Conservation (phyloP, 495 filamentous ascomycete species). For the Lepraria neglecta region DNA sequence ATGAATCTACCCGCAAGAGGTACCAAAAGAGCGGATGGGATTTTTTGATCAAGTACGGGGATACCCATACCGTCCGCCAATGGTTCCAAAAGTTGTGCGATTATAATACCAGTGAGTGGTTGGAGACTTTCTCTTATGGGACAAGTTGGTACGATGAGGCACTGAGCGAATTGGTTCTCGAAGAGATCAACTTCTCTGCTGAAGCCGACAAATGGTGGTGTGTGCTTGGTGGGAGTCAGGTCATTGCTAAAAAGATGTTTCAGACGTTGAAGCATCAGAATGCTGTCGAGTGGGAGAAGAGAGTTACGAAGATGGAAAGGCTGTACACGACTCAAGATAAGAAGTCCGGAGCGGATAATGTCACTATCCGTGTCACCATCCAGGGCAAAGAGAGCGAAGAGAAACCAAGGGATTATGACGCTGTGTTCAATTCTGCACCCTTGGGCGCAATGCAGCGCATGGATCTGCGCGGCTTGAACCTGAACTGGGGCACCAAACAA, state of each 20-base stretch:
- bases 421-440: constrained; percentile 27
- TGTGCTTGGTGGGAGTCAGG: constrained; percentile 23
- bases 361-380: constrained; percentile 6
- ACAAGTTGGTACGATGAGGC: constrained; percentile 36
- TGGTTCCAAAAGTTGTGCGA: constrained; percentile 20
- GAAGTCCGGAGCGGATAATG: neutral
- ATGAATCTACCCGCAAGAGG: constrained; percentile 1
- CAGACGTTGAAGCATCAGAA: constrained; percentile 1
- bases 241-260: constrained; percentile 26
- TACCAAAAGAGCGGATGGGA: constrained; percentile 16
- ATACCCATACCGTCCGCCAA: constrained; percentile 16
- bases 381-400: constrained; percentile 15
- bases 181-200: constrained; percentile 33
- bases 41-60: constrained; percentile 12
- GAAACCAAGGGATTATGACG: constrained; percentile 18
- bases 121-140: constrained; percentile 24
- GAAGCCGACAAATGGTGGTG: constrained; percentile 21
- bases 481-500: constrained; percentile 23
- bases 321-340: neutral
- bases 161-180: constrained; percentile 34
- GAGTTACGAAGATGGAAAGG: constrained; percentile 16
- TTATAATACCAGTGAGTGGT: constrained; percentile 24
- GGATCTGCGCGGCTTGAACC: constrained; percentile 18
- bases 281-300: constrained; percentile 3
- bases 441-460: constrained; percentile 28